phyloP scores from a whole-genome alignment of 2,329 filamentous ascomycete species.

The Phoma herbarum region DNA sequence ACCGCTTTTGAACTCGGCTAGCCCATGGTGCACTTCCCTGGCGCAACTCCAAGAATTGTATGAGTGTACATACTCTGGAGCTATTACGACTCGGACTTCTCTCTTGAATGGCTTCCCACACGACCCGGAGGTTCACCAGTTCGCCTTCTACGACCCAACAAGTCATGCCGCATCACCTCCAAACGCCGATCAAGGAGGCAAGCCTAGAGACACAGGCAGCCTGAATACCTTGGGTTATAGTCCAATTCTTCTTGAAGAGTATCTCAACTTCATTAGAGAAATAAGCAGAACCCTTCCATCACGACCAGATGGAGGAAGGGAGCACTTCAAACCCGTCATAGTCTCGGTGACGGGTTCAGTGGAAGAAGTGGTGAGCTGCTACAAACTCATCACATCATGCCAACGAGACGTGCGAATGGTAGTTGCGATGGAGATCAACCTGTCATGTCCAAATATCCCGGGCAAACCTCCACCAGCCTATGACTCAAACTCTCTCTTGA shows the following conservation, averaged over 20 bases:
- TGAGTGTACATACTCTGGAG: slow-evolving; percentile 69
- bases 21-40: slow-evolving; percentile 75
- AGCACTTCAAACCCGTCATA: slow-evolving; percentile 67
- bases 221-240: slow-evolving; percentile 81
- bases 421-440: slow-evolving; percentile 78
- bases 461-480: slow-evolving; percentile 76
- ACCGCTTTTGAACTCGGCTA: slow-evolving; percentile 77
- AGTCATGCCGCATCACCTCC: slow-evolving; percentile 41
- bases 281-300: slow-evolving; percentile 52
- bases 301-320: neutral
- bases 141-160: slow-evolving; percentile 68
- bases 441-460: slow-evolving; percentile 80
- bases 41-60: slow-evolving; percentile 70
- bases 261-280: slow-evolving; percentile 64
- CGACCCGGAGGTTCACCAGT: slow-evolving; percentile 68
- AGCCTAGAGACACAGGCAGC: slow-evolving; percentile 41
- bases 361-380: slow-evolving; percentile 65
- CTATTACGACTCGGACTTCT: slow-evolving; percentile 77
- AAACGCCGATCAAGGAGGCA: slow-evolving; percentile 29
- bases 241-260: slow-evolving; percentile 66
- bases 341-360: slow-evolving; percentile 74
- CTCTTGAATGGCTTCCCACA: slow-evolving; percentile 72
- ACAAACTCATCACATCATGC: slow-evolving; percentile 57
- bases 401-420: slow-evolving; percentile 53
- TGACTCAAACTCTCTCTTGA: slow-evolving; percentile 58